Conservation (phyloP, 768 basidiomycete genomes). For the Trametes maxima region DNA sequence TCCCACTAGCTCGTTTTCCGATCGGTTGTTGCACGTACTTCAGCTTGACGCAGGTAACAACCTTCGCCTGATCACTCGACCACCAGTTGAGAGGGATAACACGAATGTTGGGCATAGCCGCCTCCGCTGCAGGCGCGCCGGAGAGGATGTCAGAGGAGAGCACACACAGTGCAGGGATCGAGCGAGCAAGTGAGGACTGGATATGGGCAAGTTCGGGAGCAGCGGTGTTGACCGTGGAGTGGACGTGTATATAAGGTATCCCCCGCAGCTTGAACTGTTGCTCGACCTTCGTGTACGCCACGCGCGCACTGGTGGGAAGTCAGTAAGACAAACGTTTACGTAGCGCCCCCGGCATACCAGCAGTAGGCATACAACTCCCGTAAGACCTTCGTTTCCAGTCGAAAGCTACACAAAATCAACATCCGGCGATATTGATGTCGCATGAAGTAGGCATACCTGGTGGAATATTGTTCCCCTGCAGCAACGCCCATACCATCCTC, state of each 20-base stretch:
- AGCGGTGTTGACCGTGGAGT: conserved; percentile 48
- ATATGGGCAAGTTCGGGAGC: conserved; percentile 53
- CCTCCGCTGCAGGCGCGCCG: conserved; percentile 84
- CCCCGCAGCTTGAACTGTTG: conserved; percentile 80
- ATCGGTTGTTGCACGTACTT: conserved; percentile 88
- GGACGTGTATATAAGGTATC: conserved; percentile 78
- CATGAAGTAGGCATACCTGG: conserved; percentile 17
- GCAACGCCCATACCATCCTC: conserved; percentile 17
- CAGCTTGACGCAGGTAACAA: conserved; percentile 88
- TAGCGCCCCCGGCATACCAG: conserved; percentile 53
- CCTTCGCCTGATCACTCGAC: conserved; percentile 77
- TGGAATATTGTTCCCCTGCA: conserved; percentile 28
- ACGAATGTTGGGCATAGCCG: conserved; percentile 90
- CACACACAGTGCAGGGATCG: conserved; percentile 84
- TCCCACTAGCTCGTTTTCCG: conserved; percentile 62
- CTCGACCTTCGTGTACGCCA: conserved; percentile 89
- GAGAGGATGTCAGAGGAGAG: conserved; percentile 79
- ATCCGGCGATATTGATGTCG: too few relatives aligned
- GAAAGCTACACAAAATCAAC: conserved; percentile 43
- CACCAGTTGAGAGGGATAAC: conserved; percentile 92
- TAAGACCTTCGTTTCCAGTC: conserved; percentile 70
- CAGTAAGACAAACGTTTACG: not conserved
- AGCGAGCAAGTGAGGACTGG: conserved; percentile 73
- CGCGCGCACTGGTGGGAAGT: conserved; percentile 66
- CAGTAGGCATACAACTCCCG: conserved; percentile 86